A percentile compares a stretch with the other conserved stretches of the same genome.
Evolutionary conservation across 2,329 filamentous ascomycete species (phyloP).

Genomic region (Hypoxylon sp.): DNA sequence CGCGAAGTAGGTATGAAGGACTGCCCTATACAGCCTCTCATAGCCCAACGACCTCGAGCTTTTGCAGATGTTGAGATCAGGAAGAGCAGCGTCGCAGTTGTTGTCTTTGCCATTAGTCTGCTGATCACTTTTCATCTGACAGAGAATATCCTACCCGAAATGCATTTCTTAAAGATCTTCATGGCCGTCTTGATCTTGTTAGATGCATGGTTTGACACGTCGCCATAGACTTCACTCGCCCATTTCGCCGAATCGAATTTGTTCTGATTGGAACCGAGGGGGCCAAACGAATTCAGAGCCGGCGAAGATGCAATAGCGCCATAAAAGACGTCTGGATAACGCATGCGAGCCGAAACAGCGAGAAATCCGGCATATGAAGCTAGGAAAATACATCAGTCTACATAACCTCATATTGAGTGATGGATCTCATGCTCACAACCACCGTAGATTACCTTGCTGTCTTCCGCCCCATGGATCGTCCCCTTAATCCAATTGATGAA

Average conservation of each 20-base stretch:
- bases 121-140: not conserved
- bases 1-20: constrained; percentile 27
- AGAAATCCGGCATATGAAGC: constrained; percentile 44
- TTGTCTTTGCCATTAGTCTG: constrained; percentile 30
- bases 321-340: constrained; percentile 35
- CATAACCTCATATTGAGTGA: not conserved
- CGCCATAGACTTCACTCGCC: constrained; percentile 33
- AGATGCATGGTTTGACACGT: constrained; percentile 23
- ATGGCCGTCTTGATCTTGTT: constrained; percentile 36
- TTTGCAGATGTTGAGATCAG: constrained; percentile 38
- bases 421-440: constrained; percentile 24
- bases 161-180: constrained; percentile 34
- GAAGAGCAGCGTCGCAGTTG: constrained; percentile 31
- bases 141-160: constrained; percentile 23
- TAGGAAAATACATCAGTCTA: constrained; percentile 18
- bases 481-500: constrained; percentile 43
- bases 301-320: constrained; percentile 43
- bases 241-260: constrained; percentile 39
- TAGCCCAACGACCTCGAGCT: constrained; percentile 29
- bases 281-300: constrained; percentile 41
- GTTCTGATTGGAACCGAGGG: constrained; percentile 27
- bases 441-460: constrained; percentile 39
- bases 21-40: constrained; percentile 35
- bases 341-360: constrained; percentile 39
- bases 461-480: constrained; percentile 34